These are phyloP conservation scores for Acaromyces ingoldii DNA, from an alignment of 1,284 basidiomycete genomes.

Conservation along the genomic window DNA sequence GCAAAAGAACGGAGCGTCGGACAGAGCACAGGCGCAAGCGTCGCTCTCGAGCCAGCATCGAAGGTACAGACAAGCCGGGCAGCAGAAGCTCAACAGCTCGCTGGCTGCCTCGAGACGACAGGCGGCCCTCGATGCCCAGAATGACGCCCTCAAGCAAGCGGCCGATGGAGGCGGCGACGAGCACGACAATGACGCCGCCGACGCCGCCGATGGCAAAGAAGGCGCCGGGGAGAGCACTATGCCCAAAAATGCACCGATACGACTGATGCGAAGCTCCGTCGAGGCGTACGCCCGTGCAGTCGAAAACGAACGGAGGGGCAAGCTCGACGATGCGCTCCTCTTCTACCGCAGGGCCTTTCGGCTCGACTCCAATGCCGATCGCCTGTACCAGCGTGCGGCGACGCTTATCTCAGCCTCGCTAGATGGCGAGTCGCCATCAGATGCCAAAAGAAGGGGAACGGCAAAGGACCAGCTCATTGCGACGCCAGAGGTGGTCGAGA, in stretches of 20 bases:
- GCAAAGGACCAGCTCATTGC: not conserved
- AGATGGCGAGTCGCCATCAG: conserved; percentile 8
- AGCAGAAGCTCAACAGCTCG: not conserved
- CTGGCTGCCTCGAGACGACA: not conserved
- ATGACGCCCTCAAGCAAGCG: not conserved
- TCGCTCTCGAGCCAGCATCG: too few species aligned
- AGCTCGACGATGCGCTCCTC: conserved; percentile 27
- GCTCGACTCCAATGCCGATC: conserved; percentile 32
- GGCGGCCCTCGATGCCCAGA: not conserved
- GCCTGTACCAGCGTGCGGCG: conserved; percentile 34
- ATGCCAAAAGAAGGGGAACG: not conserved
- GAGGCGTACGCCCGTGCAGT: conserved; percentile 34
- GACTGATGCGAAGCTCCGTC: conserved; percentile 24
- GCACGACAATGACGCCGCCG: not conserved
- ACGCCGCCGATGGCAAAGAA: conserved; percentile 11
- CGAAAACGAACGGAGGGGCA: conserved; percentile 31
- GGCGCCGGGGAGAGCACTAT: conserved; percentile 11
- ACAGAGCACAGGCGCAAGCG: too few species aligned
- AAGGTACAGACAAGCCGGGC: too few species aligned
- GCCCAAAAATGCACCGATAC: conserved; percentile 15
- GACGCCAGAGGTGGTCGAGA: conserved; percentile 28
- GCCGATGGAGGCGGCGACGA: not conserved
- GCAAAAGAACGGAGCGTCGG: too few species aligned
- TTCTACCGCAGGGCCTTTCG: conserved; percentile 38
- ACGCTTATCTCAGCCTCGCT: conserved; percentile 23